Evolutionary conservation across 1,284 basidiomycete species (phyloP), one percentile per base, ranked within the genome.

Genomic region (Melampsora larici-populina): DNA sequence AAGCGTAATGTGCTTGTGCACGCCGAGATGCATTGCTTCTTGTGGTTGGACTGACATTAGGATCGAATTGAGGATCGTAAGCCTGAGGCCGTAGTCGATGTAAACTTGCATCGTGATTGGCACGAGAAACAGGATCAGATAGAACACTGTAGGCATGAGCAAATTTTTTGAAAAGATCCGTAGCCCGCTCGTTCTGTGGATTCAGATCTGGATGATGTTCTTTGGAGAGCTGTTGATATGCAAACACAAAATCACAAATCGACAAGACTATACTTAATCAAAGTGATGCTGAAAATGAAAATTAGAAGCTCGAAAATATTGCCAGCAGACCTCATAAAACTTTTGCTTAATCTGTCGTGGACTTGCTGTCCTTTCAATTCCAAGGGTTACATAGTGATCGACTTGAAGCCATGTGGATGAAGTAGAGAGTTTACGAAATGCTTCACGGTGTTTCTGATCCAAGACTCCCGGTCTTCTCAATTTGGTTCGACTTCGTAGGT

Each of bases 271-370:
- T n/a, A n/a, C n/a, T n/a, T n/a, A n/a, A n/a, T n/a, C n/a, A n/a
- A n/a, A n/a, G n/a, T n/a, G n/a, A n/a, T n/a, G n/a, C n/a, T n/a
- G n/a, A n/a, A n/a, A n/a, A n/a, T n/a, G n/a, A n/a, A n/a, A n/a
- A n/a, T n/a, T n/a, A n/a, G n/a, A n/a, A n/a, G n/a, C n/a, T n/a
- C n/a, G n/a, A 21, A 18, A 55, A 55, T 3, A 13, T 29, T 24
- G n/a, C 6, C 2, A 31, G n/a, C 79, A 51, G 13, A 82, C 81
- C 70, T 82, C 80, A 73, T 82, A 82, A 67, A 82, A 82, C 74
- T 78, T 79, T n/a, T 80, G 79, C 66, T 80, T 81, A 71, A 82
- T 81, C 62, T 81, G 71, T 43, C 80, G 79, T 60, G 79, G 73
- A 0, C 79, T 78, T 0, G 80, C 80, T 11, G 64, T 64, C 15